Base-by-base conservation (phyloP, 352 stramenopile genomes). In the Pythium apleroticum region DNA sequence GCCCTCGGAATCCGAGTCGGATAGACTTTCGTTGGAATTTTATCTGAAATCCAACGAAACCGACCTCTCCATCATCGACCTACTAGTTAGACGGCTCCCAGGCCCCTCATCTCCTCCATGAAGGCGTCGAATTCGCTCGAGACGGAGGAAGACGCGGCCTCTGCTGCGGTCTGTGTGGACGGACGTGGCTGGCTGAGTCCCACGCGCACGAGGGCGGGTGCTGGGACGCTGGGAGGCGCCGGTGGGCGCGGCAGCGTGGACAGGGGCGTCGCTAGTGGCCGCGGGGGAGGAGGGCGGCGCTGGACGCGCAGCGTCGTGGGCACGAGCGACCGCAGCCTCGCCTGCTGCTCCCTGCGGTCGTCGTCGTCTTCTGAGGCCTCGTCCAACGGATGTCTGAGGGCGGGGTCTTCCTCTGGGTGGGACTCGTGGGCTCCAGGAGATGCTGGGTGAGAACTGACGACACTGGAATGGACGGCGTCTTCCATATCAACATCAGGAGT, bases 111-210 rank as follows among this genome's bases (percentile, higher is more conserved):
- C 54, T 91, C 80, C n/a, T 88, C 73, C 73, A 91, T 89, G 69
- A 91, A 91, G 19, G 75, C 68, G 37, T 90, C 80, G 33, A 86
- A 89, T 50, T 89, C 78, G 30, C 75, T 83, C 0, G 80, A 84
- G 10, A 79, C 72, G 3, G 78, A 83, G 25, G 33, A 55, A 25
- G 63, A 62, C n/a, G 43, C 19, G 6, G 28, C 6, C 35, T 50
- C 7, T 25, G 7, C 30, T 45, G 31, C 10, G 1, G n/a, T 28
- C 46, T 41, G 35, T 5, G 35, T 41, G 35, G 35, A 41, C 35
- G 35, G 35, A 41, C 35, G 35, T 12, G 41, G 5, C n/a, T 49
- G 41, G 17, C 19, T 49, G 41, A 25, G 5, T 6, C 5, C n/a
- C n/a, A 24, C 41, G 2, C 45, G 25, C 3, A 30, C 12, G 7